Evolutionary conservation across 169 alveolate species (phyloP), one percentile per base, ranked within the genome.

Genomic region (Plasmodium inui): DNA sequence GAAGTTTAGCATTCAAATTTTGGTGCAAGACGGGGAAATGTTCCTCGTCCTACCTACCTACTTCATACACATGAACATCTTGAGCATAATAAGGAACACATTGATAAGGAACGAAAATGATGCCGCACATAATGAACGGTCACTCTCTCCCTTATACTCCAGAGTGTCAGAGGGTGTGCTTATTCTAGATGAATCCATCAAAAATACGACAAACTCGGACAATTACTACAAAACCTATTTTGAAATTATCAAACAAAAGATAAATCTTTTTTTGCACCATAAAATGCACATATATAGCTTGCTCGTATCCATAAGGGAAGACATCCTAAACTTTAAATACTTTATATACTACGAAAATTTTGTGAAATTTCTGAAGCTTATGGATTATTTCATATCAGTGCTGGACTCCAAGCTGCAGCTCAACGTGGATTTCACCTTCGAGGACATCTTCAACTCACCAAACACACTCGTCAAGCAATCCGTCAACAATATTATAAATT

Each of bases 291-390:
- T 91, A 71, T 91, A 81, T n/a, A 91, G 57, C 17, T 39, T 91
- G n/a, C 22, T 91, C 7, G 61, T 91, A 78, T 82, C 92, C 8
- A 67, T 91, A 82, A 91, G 80, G 83, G 83, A 91, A 91, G 95
- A 91, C 57, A 72, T 91, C 73, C 67, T 73, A 82, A 80, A 82
- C 70, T 91, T 91, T 91, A 74, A 91, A 82, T 82, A 91, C 74
- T 28, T 91, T 3, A 81, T 91, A 53, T 80, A 81, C 83, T 91
- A 81, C 26, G 78, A 91, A 30, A 91, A 82, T 71, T 81, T 81
- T 57, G 39, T 53, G 55, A 39, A 72, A 32, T 91, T 91, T 81
- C 32, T 82, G n/a, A 82, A 82, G 50, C n/a, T 91, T 39, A 91
- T 91, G 91, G 95, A 91, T 82, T 30, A 26, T 4, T 82, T 91